Base-by-base conservation (phyloP, 352 stramenopile species). In the Pythium dissimile region DNA sequence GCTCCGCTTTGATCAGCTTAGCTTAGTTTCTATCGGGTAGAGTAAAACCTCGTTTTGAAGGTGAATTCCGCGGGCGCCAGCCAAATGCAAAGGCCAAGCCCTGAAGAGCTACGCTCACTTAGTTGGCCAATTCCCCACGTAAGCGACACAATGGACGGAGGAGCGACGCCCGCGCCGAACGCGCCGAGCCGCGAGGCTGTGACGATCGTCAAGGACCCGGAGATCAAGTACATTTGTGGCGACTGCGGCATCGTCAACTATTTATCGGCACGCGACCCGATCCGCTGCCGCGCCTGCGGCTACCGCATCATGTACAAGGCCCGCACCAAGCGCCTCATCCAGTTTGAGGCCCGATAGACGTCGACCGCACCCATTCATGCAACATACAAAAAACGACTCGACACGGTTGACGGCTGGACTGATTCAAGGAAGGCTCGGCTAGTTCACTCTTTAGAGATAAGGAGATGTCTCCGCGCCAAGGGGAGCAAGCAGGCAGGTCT, bases 251-350 rank as follows among this genome's bases (percentile, higher is more conserved):
- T 96, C 58, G 77, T 94, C 52, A 98, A 98, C 76, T 87, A 97
- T 59, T 90, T 99, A 66, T 97, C 96, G 62, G 91, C 91, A 46
- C 88, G 91, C 56, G 96, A 99, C 78, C 91, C 93, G 23, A 97
- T 99, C 55, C 88, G 94, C 54, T 99, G 96, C 76, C 89, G 94
- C 56, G 91, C 96, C 43, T 99, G 96, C 69, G 94, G 94, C 49
- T 98, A 98, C 80, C 88, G 96, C 58, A 98, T 99, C 81, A 93
- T 99, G 71, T 99, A 99, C 88, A 99, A 99, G 80, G 94, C 88
- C 20, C 86, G 96, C 59, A 99, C 96, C 27, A 98, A 98, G 80
- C 88, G 95, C 26, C 72, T 96, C 51, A 95, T 95, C 67, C 88
- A 96, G 80, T 96, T 95, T 53, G 88, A 96, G 61, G 88, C 88